Conservation (phyloP, 2,329 filamentous ascomycete species). For the Calonectria hongkongensis region DNA sequence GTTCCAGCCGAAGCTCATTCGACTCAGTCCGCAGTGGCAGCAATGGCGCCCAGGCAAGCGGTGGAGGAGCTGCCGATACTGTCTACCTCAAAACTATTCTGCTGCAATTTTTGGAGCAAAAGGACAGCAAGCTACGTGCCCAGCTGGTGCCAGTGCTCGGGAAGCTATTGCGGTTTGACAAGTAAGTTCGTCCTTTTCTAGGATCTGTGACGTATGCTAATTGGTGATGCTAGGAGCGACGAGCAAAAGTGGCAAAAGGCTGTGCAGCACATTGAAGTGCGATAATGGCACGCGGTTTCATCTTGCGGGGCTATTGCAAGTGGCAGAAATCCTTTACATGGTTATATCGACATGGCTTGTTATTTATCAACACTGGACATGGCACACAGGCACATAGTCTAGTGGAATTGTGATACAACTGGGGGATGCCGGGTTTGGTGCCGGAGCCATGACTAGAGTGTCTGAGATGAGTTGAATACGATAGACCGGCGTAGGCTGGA, state of each 20-base stretch:
- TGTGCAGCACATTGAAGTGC: constrained; percentile 72
- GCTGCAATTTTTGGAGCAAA: constrained; percentile 87
- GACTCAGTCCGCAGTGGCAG: constrained; percentile 62
- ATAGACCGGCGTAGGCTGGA: constrained; percentile 20
- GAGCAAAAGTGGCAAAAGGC: constrained; percentile 92
- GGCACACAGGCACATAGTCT: constrained; percentile 40
- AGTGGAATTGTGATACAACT: constrained; percentile 45
- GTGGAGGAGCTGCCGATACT: constrained; percentile 64
- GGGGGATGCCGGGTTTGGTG: neutral
- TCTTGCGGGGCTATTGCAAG: neutral
- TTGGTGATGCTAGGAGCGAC: constrained; percentile 69
- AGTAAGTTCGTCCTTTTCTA: constrained; percentile 69
- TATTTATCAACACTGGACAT: constrained; percentile 21
- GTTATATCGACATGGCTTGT: neutral
- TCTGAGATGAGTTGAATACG: constrained; percentile 11
- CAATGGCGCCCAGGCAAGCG: constrained; percentile 54
- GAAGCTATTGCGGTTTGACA: constrained; percentile 85
- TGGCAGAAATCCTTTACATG: neutral
- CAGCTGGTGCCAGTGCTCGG: constrained; percentile 87
- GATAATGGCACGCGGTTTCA: constrained; percentile 48
- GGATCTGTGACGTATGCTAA: constrained; percentile 26
- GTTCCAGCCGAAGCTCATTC: constrained; percentile 65
- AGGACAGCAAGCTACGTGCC: constrained; percentile 83
- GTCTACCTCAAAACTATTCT: constrained; percentile 88
- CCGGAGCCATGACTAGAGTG: neutral